Evolutionary conservation across 2,329 filamentous ascomycete species (phyloP).

Genomic region (Stachybotrys elegans): DNA sequence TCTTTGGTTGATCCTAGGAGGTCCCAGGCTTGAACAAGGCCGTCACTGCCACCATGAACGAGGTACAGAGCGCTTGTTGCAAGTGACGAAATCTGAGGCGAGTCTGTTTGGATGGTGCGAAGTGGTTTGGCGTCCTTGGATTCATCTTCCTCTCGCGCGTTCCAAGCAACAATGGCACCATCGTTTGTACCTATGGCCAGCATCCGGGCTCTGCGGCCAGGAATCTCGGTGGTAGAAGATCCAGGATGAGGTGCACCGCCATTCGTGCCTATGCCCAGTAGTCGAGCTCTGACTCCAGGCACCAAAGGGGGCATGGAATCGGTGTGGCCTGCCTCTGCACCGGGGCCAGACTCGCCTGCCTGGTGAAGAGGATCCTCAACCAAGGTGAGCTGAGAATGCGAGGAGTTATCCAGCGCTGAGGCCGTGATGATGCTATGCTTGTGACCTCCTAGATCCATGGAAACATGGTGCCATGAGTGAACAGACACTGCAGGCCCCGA

Average conservation of each 20-base stretch:
- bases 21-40: constrained; percentile 95
- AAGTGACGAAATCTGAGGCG: constrained; percentile 77
- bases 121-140: constrained; percentile 57
- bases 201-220: constrained; percentile 77
- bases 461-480: constrained; percentile 25
- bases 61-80: constrained; percentile 82
- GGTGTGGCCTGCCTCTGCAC: too few relatives aligned
- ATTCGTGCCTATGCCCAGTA: constrained; percentile 76
- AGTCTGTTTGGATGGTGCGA: constrained; percentile 84
- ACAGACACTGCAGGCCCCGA: constrained; percentile 9
- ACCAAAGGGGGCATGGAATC: too few relatives aligned
- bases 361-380: constrained; percentile 71
- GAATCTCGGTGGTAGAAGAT: constrained; percentile 60
- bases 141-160: constrained; percentile 59
- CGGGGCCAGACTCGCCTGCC: too few relatives aligned
- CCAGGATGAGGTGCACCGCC: too few relatives aligned
- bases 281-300: constrained; percentile 79
- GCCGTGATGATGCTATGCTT: constrained; percentile 61
- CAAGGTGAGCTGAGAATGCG: constrained; percentile 62
- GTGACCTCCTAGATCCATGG: constrained; percentile 48
- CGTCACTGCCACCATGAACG: constrained; percentile 90
- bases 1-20: constrained; percentile 75
- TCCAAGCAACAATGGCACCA: constrained; percentile 79
- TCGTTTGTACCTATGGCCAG: constrained; percentile 75
- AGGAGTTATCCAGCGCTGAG: constrained; percentile 68